A percentile compares a stretch with the other conserved stretches of the same genome.
Conservation (phyloP, 2,329 filamentous ascomycete species). For the Neofusicoccum cordaticola region DNA sequence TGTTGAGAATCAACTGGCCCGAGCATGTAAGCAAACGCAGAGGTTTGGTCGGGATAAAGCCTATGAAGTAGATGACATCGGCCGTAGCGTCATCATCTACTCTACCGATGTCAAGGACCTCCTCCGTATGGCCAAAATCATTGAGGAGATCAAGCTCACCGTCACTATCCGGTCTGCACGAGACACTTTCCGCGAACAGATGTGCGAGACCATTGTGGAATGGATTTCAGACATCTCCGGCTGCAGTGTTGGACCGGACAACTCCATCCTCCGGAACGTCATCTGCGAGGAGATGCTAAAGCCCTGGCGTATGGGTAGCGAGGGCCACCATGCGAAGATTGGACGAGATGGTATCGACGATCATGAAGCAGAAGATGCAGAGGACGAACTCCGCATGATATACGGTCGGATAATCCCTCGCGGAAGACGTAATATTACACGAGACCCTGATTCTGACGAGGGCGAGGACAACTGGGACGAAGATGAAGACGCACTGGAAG, state of each 20-base stretch:
- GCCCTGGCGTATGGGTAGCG: slow-evolving; percentile 82
- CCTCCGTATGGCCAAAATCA: slow-evolving; percentile 74
- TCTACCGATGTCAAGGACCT: slow-evolving; percentile 69
- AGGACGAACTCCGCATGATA: slow-evolving; percentile 39
- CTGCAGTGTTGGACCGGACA: slow-evolving; percentile 78
- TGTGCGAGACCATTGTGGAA: slow-evolving; percentile 96
- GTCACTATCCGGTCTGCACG: slow-evolving; percentile 90
- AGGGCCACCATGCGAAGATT: slow-evolving; percentile 73
- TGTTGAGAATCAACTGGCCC: slow-evolving; percentile 82
- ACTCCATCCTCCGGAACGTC: slow-evolving; percentile 71
- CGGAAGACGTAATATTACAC: slow-evolving; percentile 25
- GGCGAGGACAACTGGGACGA: slow-evolving; percentile 51
- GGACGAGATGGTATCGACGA: slow-evolving; percentile 79
- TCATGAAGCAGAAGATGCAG: slow-evolving; percentile 63
- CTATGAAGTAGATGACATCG: slow-evolving; percentile 84
- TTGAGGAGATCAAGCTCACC: slow-evolving; percentile 94
- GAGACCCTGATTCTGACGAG: slow-evolving; percentile 37
- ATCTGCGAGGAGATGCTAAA: slow-evolving; percentile 91
- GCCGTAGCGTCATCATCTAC: slow-evolving; percentile 80
- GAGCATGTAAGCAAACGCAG: slow-evolving; percentile 74
- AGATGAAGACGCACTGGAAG: slow-evolving; percentile 41
- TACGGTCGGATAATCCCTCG: slow-evolving; percentile 31
- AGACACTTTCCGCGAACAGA: slow-evolving; percentile 95
- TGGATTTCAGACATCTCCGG: slow-evolving; percentile 93
- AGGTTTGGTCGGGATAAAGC: slow-evolving; percentile 71